phyloP scores from a whole-genome alignment of 129 eudicot genomes.

The Calendula officinalis region DNA sequence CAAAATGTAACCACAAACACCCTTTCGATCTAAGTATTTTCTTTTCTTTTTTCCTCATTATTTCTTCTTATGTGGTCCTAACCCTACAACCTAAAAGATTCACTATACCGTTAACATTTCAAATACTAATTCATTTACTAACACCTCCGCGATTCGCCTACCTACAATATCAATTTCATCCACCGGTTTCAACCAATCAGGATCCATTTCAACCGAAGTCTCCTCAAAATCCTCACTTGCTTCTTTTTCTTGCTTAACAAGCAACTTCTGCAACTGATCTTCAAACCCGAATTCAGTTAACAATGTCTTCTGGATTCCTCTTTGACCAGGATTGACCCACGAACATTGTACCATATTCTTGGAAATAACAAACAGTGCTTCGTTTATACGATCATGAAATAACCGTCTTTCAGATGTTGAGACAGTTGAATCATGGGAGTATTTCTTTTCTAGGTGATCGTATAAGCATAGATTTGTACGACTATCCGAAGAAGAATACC shows the following conservation, averaged over 20 bases:
- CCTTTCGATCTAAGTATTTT: background rate
- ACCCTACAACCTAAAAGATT: constrained; percentile 27
- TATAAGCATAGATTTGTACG: constrained; percentile 50
- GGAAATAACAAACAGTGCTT: constrained; percentile 47
- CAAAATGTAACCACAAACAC: constrained; percentile 1
- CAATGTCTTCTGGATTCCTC: constrained; percentile 32
- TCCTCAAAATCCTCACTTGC: constrained; percentile 31
- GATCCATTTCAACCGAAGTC: constrained; percentile 43
- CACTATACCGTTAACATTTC: constrained; percentile 42
- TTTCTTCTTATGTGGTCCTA: constrained; percentile 26
- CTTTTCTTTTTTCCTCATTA: background rate
- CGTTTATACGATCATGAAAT: constrained; percentile 57
- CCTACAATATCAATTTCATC: constrained; percentile 49
- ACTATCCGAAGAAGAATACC: constrained; percentile 40
- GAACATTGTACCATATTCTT: constrained; percentile 34
- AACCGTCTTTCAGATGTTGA: constrained; percentile 54
- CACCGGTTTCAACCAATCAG: constrained; percentile 35
- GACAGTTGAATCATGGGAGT: constrained; percentile 40
- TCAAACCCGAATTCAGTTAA: constrained; percentile 31
- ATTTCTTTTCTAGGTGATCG: constrained; percentile 72
- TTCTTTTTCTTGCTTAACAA: constrained; percentile 43
- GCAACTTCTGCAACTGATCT: constrained; percentile 47
- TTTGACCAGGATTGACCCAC: constrained; percentile 38
- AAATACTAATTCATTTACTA: constrained; percentile 64
- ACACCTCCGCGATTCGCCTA: constrained; percentile 50